Conservation (phyloP, 768 basidiomycete species). For the Leccinum ochraceum region DNA sequence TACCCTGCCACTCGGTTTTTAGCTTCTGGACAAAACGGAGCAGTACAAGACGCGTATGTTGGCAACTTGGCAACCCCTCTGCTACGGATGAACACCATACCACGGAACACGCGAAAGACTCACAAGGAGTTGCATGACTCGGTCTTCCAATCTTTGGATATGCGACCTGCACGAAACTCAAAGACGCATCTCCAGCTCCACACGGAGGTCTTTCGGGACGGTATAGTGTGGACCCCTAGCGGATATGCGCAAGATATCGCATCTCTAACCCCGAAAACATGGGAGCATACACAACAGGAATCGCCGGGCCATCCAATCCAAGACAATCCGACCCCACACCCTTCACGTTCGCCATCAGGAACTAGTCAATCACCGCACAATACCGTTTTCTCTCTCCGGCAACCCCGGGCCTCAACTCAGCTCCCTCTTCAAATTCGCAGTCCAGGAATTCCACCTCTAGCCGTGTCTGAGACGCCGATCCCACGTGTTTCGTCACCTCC, state of each 20-base stretch:
- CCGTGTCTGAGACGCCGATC: constrained; percentile 22
- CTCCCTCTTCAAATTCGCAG: constrained; percentile 24
- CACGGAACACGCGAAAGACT: constrained; percentile 19
- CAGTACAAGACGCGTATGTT: not conserved
- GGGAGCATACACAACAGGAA: constrained; percentile 1
- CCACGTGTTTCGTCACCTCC: constrained; percentile 16
- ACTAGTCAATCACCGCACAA: constrained; percentile 11
- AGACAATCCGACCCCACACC: not conserved
- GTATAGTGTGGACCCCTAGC: constrained; percentile 32
- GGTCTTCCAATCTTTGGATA: constrained; percentile 14
- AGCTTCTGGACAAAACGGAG: not conserved
- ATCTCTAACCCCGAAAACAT: not conserved
- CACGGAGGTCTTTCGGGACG: constrained; percentile 31
- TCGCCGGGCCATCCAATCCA: not conserved
- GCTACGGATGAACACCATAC: not conserved
- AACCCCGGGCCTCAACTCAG: constrained; percentile 2
- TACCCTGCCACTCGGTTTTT: constrained; percentile 12
- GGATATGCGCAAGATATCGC: constrained; percentile 24
- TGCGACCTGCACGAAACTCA: constrained; percentile 12
- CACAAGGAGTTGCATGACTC: constrained; percentile 23
- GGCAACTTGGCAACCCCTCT: not conserved
- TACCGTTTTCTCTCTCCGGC: constrained; percentile 6
- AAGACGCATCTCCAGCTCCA: constrained; percentile 41
- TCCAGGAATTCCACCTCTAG: constrained; percentile 14
- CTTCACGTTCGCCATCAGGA: constrained; percentile 21